Evolutionary conservation across 352 stramenopile genomes (phyloP), one percentile per base, ranked within the genome.

Genomic region (Globisporangium rhizosaccharum): DNA sequence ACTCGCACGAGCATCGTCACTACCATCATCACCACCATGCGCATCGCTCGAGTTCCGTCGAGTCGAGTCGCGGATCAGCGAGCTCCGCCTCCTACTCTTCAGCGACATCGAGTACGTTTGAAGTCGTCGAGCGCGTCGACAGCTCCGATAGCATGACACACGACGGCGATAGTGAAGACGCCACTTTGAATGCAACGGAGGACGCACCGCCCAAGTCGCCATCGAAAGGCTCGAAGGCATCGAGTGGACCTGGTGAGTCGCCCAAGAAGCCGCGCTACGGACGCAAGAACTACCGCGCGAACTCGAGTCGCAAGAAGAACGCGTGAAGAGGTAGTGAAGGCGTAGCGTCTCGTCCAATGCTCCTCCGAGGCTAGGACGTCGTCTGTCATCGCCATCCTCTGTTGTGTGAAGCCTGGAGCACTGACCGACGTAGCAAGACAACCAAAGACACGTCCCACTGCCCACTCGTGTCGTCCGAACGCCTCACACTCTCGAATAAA

Each of bases 261-360:
- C 66, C 68, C 25, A 83, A 83, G 59, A 90, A 88, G 50, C 23
- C 26, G 33, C 70, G 82, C 33, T 93, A 93, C 53, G 84, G 82
- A 1, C 68, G 82, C 23, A 90, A 90, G 62, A 76, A 92, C 59
- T 92, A 92, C 61, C 80, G 80, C 42, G 79, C 82, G 10, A 81
- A 88, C 51, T 83, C 68, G 23, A 75, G 63, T 44, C 75, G 78
- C 49, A 87, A 85, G 63, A 87, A 88, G 60, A 73, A 59, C 42
- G 44, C 53, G 46, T 79, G 63, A 14, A 14, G 8, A 10, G 8
- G 5, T 17, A 17, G 17, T 79, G 63, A 14, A 14, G 8, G 39
- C 39, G 5, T 17, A 17, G 17, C 39, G 39, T 18, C 39, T 18
- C 12, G 39, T 44, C 11, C 39, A 44, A 3, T 3, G 28, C 28